These are phyloP conservation scores for Pelargonium fulgidum DNA, from an alignment of 441 rosid genomes.

Conservation along the genomic window DNA sequence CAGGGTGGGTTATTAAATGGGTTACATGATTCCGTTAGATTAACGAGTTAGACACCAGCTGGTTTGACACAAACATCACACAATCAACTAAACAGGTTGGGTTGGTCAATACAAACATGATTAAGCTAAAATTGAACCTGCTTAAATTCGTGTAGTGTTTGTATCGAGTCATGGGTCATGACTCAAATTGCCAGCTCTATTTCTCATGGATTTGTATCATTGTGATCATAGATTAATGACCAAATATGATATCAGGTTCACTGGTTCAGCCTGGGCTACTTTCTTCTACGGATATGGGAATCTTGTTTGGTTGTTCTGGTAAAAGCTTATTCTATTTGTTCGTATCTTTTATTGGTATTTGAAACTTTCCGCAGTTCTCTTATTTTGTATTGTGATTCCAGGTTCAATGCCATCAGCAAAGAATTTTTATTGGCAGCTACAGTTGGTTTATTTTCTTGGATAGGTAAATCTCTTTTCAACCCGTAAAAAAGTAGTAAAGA, in stretches of 20 bases:
- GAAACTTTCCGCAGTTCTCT: background rate
- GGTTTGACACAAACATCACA: too few relatives aligned
- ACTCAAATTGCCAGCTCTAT: background rate
- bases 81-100: too few relatives aligned
- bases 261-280: slow-evolving; percentile 78
- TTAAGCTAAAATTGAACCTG: too few relatives aligned
- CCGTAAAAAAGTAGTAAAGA: background rate
- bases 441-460: slow-evolving; percentile 5
- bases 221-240: background rate
- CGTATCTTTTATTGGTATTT: background rate
- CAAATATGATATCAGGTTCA: slow-evolving; percentile 49
- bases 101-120: too few relatives aligned
- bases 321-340: slow-evolving; percentile 17
- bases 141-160: background rate
- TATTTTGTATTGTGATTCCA: background rate
- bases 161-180: background rate
- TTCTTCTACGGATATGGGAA: slow-evolving; percentile 86
- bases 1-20: too few relatives aligned
- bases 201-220: background rate
- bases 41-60: too few relatives aligned
- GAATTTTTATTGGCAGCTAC: background rate
- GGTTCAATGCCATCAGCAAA: slow-evolving; percentile 2
- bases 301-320: slow-evolving; percentile 75
- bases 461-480: background rate
- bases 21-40: too few relatives aligned